Evolutionary conservation across 179 eudicot genomes (phyloP).

Genomic region (Nepenthes alata): DNA sequence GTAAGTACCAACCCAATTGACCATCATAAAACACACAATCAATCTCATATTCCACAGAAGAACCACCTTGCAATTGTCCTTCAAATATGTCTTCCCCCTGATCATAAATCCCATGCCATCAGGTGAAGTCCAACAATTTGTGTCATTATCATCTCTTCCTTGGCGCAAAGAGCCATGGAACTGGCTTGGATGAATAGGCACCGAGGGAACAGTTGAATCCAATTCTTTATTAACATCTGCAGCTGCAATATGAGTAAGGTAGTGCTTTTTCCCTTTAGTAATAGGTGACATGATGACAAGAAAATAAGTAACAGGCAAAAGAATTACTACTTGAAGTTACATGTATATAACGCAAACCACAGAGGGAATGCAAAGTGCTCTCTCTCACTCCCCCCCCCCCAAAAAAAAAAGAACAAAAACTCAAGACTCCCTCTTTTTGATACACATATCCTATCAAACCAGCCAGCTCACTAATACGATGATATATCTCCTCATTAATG

Average conservation of each 20-base stretch:
- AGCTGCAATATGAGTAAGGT: conserved; percentile 23
- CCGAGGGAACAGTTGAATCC: conserved; percentile 37
- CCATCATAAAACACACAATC: neutral
- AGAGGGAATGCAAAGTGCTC: neutral
- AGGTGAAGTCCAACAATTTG: conserved; percentile 86
- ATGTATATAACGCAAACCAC: too few relatives aligned
- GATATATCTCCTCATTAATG: neutral
- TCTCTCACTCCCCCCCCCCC: neutral
- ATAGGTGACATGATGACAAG: neutral
- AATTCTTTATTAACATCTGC: conserved; percentile 35
- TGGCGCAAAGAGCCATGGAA: conserved; percentile 54
- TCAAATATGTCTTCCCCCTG: conserved; percentile 80
- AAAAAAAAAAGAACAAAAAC: too few relatives aligned
- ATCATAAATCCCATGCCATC: conserved; percentile 79
- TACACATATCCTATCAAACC: neutral
- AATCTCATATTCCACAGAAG: conserved; percentile 3
- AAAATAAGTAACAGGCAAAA: neutral
- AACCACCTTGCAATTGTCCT: conserved; percentile 59
- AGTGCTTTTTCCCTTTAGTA: neutral
- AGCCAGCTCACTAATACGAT: neutral
- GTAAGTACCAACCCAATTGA: neutral
- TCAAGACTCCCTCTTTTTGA: neutral
- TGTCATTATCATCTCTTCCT: conserved; percentile 62
- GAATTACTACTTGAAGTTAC: neutral
- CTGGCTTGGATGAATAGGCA: conserved; percentile 40